A percentile compares a stretch with the other conserved stretches of the same genome.
phyloP scores from a whole-genome alignment of 2,329 filamentous ascomycete genomes.

The Furcasterigmium furcatum region DNA sequence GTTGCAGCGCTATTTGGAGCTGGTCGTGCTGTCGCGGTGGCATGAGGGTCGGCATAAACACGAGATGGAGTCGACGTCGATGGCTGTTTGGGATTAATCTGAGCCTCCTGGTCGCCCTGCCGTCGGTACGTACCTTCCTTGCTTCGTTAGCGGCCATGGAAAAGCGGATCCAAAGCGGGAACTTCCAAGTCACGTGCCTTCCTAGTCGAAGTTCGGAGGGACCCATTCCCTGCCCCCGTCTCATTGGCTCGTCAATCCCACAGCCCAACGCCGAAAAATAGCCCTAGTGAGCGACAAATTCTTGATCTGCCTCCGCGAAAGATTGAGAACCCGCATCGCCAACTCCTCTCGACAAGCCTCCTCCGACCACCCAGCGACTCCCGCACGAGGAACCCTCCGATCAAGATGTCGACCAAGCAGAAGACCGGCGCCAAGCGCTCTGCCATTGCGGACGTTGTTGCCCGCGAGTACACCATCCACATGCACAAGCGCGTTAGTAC shows the following conservation, averaged over 20 bases:
- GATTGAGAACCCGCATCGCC: constrained; percentile 1
- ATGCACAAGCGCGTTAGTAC: constrained; percentile 77
- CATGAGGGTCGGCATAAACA: neutral
- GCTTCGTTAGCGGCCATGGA: neutral
- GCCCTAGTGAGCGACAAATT: constrained; percentile 1
- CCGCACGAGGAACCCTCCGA: constrained; percentile 22
- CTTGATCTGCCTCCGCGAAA: neutral
- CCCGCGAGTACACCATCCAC: constrained; percentile 99
- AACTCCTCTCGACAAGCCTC: constrained; percentile 13
- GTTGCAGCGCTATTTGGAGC: neutral
- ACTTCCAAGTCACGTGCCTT: neutral
- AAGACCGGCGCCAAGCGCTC: constrained; percentile 81
- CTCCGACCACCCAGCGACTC: constrained; percentile 11
- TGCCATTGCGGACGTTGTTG: constrained; percentile 98
- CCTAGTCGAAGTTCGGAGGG: neutral
- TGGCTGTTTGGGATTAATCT: neutral
- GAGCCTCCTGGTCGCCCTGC: neutral
- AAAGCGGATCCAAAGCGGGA: neutral
- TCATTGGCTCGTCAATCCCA: constrained; percentile 1
- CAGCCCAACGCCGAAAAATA: constrained; percentile 1
- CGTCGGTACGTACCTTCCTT: neutral
- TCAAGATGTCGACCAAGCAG: constrained; percentile 60
- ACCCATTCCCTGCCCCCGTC: neutral
- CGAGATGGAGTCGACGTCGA: neutral
- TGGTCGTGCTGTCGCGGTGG: no score